phyloP scores from a whole-genome alignment of 164 flowering plant species.

The Vitis cinerea region DNA sequence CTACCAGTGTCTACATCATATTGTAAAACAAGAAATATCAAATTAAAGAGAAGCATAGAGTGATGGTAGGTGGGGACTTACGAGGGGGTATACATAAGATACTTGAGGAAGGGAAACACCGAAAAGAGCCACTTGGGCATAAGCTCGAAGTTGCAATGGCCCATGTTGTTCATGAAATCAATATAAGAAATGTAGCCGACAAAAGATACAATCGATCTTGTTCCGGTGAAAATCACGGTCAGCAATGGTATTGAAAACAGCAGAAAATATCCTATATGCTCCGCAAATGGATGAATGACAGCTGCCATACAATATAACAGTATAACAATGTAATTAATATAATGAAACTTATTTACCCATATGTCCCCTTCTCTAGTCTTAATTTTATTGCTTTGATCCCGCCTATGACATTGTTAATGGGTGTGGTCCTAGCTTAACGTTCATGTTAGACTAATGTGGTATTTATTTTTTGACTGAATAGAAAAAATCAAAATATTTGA shows the following conservation, averaged over 20 bases:
- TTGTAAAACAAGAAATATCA: too few relatives aligned
- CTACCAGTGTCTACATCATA: too few relatives aligned
- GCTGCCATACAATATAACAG: slow-evolving; percentile 3
- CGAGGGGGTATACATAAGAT: slow-evolving; percentile 5
- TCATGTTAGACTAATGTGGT: too few relatives aligned
- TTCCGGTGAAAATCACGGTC: slow-evolving; percentile 7
- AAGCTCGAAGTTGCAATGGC: slow-evolving; percentile 42
- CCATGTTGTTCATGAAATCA: slow-evolving; percentile 39
- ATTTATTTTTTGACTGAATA: too few relatives aligned
- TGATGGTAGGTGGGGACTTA: slow-evolving; percentile 5
- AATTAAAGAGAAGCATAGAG: not conserved
- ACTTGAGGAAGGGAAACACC: slow-evolving; percentile 16
- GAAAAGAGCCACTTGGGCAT: slow-evolving; percentile 25
- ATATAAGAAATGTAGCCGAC: slow-evolving; percentile 20
- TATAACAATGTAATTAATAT: not conserved
- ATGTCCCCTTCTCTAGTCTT: too few relatives aligned
- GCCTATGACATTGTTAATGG: too few relatives aligned
- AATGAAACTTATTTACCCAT: not conserved
- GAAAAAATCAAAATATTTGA: too few relatives aligned
- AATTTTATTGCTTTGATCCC: too few relatives aligned
- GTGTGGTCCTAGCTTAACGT: too few relatives aligned
- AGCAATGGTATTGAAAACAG: slow-evolving; percentile 28
- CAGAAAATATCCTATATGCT: slow-evolving; percentile 28
- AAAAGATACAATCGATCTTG: slow-evolving; percentile 14
- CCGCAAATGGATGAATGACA: slow-evolving; percentile 34